Base-by-base conservation (phyloP, 2,329 filamentous ascomycete genomes). In the Dendrostoma leiphaemia region DNA sequence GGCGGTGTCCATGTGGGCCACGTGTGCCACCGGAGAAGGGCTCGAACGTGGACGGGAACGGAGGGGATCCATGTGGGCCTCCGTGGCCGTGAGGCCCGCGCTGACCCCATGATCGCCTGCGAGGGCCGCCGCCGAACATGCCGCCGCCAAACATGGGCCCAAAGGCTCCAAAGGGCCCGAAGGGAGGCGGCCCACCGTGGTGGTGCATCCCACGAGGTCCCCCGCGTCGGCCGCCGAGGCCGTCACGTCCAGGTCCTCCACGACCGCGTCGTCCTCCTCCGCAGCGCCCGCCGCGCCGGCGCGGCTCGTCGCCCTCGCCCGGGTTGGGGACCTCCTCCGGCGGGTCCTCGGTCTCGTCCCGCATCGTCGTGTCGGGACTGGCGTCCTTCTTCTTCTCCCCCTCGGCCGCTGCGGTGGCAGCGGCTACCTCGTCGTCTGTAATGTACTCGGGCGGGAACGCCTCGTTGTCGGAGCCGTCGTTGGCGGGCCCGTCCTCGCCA, bases 311-410 rank as follows among this genome's bases (percentile, higher is more conserved):
- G 28, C 24, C 26, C 24, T 41, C 35, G 12, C 10, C 6, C 15
- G 55, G 38, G 19, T 51, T 35, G 23, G 61, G 61, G 10, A 57
- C 48, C 43, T 60, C 56, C 60, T 64, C 62, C 15, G 62, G 63
- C 6, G 61, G 57, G 28, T 67, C 66, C 7, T 65, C 69, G 2
- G 68, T 67, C 37, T 67, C 60, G 1, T 63, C 63, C 29, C 61
- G 53, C 47, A 68, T 71, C 21, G 72, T 70, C 6, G 71, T 72
- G 41, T 71, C 68, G 17, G 64, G 62, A 40, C 65, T 60, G 51
- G 52, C 48, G 28, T 58, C 48, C 43, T 64, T 56, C 28, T 60
- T 48, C 32, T 48, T 34, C n/a, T n/a, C 31, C 38, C 31, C 47
- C 21, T 53, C 55, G 10, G 41, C 47, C 13, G 50, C 53, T 8